Evolutionary conservation across 805 yeast species (phyloP).

Genomic region (Metschnikowia hibisci): DNA sequence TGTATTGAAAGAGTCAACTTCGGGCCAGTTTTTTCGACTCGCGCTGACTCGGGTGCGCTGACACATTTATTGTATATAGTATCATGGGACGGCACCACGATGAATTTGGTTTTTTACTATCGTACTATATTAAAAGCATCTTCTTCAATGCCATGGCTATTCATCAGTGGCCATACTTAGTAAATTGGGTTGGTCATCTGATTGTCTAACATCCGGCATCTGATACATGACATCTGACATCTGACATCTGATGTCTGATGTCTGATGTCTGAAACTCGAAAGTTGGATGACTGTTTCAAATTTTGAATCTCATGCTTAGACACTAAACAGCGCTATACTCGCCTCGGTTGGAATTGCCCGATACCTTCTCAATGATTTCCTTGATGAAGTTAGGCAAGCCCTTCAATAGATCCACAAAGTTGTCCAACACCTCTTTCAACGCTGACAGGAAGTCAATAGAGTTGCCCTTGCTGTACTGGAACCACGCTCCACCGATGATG

Average conservation of each 20-base stretch:
- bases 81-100: background rate
- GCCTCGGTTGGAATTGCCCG: slow-evolving; percentile 63
- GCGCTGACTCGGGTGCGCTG: slow-evolving; percentile 10
- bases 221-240: no score
- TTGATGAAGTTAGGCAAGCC: slow-evolving; percentile 62
- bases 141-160: no score
- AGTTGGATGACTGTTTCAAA: no score
- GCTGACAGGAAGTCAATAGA: slow-evolving; percentile 69
- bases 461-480: slow-evolving; percentile 69
- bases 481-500: slow-evolving; percentile 71
- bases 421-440: slow-evolving; percentile 67
- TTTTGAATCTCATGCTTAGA: no score
- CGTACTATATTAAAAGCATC: no score
- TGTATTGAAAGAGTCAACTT: background rate
- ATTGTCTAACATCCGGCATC: no score
- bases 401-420: slow-evolving; percentile 51
- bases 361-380: slow-evolving; percentile 66
- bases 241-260: no score
- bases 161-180: no score
- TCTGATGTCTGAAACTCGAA: no score
- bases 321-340: slow-evolving; percentile 87
- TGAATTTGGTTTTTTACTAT: no score
- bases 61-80: slow-evolving; percentile 3
- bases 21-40: slow-evolving; percentile 1
- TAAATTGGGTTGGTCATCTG: no score